These are phyloP conservation scores for Aspergillus viridinutans DNA, from an alignment of 2,329 filamentous ascomycete species.

Conservation along the genomic window DNA sequence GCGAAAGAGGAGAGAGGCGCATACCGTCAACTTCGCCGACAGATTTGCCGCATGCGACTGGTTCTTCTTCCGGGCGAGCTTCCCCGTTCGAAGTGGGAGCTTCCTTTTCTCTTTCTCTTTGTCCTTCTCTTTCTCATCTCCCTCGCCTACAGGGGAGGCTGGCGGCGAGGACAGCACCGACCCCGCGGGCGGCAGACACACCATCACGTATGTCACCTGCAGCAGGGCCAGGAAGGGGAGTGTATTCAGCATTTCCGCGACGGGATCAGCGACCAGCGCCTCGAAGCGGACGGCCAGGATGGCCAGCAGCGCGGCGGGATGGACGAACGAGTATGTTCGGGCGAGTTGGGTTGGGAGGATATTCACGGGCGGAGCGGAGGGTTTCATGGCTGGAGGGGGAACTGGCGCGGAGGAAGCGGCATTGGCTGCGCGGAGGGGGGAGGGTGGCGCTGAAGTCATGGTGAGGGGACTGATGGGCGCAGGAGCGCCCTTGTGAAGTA, in stretches of 20 bases:
- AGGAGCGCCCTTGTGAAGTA: neutral
- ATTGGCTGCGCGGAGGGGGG: neutral
- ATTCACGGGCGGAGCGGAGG: constrained; percentile 40
- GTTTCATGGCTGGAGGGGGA: constrained; percentile 16
- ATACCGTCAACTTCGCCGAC: constrained; percentile 26
- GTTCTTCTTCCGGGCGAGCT: constrained; percentile 19
- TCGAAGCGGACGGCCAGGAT: constrained; percentile 62
- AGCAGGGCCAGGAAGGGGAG: constrained; percentile 60
- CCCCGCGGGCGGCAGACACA: constrained; percentile 56
- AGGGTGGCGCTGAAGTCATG: neutral
- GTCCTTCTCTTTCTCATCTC: constrained; percentile 6
- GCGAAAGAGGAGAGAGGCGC: neutral
- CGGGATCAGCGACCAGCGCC: constrained; percentile 65
- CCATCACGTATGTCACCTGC: constrained; percentile 58
- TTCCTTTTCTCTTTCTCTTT: constrained; percentile 6
- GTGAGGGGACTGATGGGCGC: constrained; percentile 6
- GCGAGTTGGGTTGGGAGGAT: constrained; percentile 47
- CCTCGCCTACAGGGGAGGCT: constrained; percentile 2
- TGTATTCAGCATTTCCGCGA: constrained; percentile 57
- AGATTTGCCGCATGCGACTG: neutral
- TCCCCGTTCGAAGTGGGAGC: constrained; percentile 13
- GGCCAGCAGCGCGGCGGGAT: constrained; percentile 64
- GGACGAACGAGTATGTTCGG: constrained; percentile 58
- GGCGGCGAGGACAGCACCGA: constrained; percentile 19
- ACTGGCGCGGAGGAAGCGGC: constrained; percentile 9